Conservation (phyloP, 2,329 filamentous ascomycete species). For the Plenodomus lindquistii region DNA sequence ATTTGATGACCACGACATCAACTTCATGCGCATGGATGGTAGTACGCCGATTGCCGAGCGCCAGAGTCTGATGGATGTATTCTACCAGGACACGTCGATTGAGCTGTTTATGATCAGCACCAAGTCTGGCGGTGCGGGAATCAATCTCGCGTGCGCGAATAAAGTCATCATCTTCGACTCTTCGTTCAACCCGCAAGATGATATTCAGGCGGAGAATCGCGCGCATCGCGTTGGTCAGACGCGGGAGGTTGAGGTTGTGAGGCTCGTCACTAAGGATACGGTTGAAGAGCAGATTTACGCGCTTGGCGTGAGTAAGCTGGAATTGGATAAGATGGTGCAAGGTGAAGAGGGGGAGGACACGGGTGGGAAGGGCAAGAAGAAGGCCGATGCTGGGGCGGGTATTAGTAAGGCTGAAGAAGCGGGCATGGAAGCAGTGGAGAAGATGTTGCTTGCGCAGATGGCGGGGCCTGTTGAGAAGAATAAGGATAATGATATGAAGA, state of each 20-base stretch:
- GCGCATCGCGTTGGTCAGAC: constrained; percentile 94
- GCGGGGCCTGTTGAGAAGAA: background rate
- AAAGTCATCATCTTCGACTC: constrained; percentile 98
- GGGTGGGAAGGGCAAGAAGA: constrained; percentile 23
- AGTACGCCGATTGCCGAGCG: constrained; percentile 79
- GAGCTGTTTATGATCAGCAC: constrained; percentile 93
- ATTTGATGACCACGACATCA: constrained; percentile 71
- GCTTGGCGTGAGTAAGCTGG: constrained; percentile 89
- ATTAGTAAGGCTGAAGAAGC: constrained; percentile 41
- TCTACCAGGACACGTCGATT: constrained; percentile 74
- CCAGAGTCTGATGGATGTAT: constrained; percentile 86
- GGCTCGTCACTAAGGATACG: constrained; percentile 77
- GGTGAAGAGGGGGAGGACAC: constrained; percentile 58
- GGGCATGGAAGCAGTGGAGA: constrained; percentile 42
- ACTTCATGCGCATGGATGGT: constrained; percentile 86
- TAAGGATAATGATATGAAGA: constrained; percentile 4
- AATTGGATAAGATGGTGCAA: constrained; percentile 76
- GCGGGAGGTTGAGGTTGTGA: constrained; percentile 84
- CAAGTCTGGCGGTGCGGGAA: constrained; percentile 92
- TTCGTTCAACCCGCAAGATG: constrained; percentile 97
- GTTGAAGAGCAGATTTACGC: constrained; percentile 94
- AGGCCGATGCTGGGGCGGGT: constrained; percentile 24
- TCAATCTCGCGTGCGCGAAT: constrained; percentile 94
- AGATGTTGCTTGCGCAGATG: constrained; percentile 47
- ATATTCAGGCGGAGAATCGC: constrained; percentile 96